Conservation (phyloP, 1,284 basidiomycete species). For the Cryptococcus sp. region DNA sequence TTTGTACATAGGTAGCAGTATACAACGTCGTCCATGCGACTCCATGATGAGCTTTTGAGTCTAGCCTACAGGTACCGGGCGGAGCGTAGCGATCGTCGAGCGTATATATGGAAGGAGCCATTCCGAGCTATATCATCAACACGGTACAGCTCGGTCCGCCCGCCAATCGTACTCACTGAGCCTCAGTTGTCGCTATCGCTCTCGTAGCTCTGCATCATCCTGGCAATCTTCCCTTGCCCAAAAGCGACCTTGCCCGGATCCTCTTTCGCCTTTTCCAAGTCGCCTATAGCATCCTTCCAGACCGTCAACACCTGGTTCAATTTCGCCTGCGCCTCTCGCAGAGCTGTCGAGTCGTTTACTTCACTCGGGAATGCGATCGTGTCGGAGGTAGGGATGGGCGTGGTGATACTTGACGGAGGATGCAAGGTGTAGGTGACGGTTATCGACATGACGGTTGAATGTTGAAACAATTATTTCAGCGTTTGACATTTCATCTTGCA, state of each 20-base stretch:
- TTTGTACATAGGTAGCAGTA: too few relatives aligned
- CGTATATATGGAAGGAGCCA: too few relatives aligned
- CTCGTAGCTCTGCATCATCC: conserved; percentile 13
- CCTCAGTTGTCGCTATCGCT: too few relatives aligned
- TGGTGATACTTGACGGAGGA: neutral
- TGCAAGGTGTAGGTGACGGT: neutral
- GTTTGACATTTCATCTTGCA: neutral
- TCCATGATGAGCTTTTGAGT: too few relatives aligned
- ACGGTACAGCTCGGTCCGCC: too few relatives aligned
- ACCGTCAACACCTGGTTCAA: conserved; percentile 25
- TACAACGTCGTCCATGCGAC: too few relatives aligned
- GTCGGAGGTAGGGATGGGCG: neutral
- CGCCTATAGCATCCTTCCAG: conserved; percentile 38
- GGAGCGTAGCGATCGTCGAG: too few relatives aligned
- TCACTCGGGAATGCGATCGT: neutral
- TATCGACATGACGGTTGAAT: conserved; percentile 1
- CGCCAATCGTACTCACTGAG: too few relatives aligned
- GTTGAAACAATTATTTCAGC: neutral
- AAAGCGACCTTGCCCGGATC: conserved; percentile 19
- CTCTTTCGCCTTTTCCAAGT: conserved; percentile 32
- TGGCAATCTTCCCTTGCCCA: conserved; percentile 24
- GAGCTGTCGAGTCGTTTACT: conserved; percentile 5
- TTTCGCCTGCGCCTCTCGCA: conserved; percentile 18
- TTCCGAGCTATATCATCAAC: too few relatives aligned
- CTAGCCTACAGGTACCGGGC: too few relatives aligned